A percentile compares a stretch with the other conserved stretches of the same genome.
Conservation (phyloP, 2,329 filamentous ascomycete species). For the Pseudogymnoascus sp. region DNA sequence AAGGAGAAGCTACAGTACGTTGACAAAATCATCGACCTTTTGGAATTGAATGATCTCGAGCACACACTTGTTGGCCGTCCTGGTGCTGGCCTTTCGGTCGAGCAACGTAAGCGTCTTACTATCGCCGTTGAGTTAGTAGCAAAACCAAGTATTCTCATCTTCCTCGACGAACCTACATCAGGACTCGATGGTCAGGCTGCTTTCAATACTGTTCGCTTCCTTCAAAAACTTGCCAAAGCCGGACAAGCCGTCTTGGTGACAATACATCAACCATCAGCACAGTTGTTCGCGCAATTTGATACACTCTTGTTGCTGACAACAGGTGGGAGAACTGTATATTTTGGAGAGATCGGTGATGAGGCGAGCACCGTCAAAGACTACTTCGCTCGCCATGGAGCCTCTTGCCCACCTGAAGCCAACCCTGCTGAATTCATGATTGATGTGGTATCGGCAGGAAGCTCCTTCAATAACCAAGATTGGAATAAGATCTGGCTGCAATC, state of each 20-base stretch:
- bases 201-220: constrained; percentile 53
- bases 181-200: constrained; percentile 56
- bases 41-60: constrained; percentile 59
- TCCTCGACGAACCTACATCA: constrained; percentile 52
- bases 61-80: constrained; percentile 56
- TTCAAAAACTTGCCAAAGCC: constrained; percentile 49
- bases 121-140: constrained; percentile 53
- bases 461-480: constrained; percentile 44
- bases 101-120: constrained; percentile 53
- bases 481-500: constrained; percentile 63
- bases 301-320: constrained; percentile 53
- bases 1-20: constrained; percentile 77
- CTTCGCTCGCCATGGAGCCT: constrained; percentile 51
- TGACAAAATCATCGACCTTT: constrained; percentile 59
- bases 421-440: constrained; percentile 37
- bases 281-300: constrained; percentile 49
- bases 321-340: constrained; percentile 60
- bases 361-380: constrained; percentile 49
- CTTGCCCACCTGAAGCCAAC: constrained; percentile 43
- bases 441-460: constrained; percentile 34
- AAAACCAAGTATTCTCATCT: constrained; percentile 49
- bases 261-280: constrained; percentile 46
- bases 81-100: constrained; percentile 51
- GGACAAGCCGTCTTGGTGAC: constrained; percentile 47
- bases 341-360: constrained; percentile 55